Conservation (phyloP, 1,284 basidiomycete species). For the Volvariella surrecta region DNA sequence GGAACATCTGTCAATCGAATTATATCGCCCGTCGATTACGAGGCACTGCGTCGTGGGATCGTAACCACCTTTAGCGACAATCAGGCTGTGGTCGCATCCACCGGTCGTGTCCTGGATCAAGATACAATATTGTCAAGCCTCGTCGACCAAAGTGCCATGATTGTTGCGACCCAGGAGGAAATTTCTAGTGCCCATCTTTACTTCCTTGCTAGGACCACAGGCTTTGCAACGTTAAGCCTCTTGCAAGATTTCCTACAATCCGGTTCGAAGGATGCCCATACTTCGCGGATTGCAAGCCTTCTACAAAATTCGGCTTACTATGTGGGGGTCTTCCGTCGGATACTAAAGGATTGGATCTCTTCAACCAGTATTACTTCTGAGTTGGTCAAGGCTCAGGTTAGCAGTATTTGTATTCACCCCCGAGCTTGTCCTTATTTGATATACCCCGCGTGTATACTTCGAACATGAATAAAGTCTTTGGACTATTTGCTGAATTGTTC, state of each 20-base stretch:
- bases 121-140: conserved; percentile 37
- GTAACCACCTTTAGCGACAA: conserved; percentile 6
- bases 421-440: conserved; percentile 1
- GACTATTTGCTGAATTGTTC: not conserved
- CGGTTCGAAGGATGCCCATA: too few species aligned
- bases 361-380: too few species aligned
- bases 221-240: not conserved
- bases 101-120: conserved; percentile 34
- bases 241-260: not conserved
- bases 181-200: conserved; percentile 24
- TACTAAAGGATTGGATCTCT: too few species aligned
- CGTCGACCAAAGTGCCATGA: conserved; percentile 27
- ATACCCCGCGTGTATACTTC: not conserved
- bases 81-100: conserved; percentile 10
- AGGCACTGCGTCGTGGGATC: conserved; percentile 30
- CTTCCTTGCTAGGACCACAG: conserved; percentile 32
- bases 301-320: too few species aligned
- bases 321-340: too few species aligned
- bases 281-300: too few species aligned
- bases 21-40: conserved; percentile 17
- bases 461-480: not conserved
- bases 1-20: conserved; percentile 8
- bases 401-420: not conserved
- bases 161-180: conserved; percentile 12
- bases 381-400: conserved; percentile 1